Percentiles rank a stretch among this genome's conserved stretches.
These are phyloP conservation scores for Iris macrosiphon DNA, from an alignment of 106 monocot genomes.

Conservation along the genomic window DNA sequence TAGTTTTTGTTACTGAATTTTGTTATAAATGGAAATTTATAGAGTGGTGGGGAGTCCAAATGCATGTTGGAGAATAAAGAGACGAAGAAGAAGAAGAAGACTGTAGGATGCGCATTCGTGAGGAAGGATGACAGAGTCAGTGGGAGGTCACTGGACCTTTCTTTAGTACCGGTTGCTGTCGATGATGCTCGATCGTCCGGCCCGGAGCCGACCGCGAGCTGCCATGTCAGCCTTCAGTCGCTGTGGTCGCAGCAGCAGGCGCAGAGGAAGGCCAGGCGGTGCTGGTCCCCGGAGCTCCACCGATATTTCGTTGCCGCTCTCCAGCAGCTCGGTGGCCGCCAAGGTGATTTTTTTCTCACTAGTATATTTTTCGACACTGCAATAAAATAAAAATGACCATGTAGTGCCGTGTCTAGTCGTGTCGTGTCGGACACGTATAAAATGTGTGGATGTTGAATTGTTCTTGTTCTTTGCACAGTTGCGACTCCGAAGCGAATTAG, in stretches of 20 bases:
- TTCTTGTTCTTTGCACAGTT: slow-evolving; percentile 31
- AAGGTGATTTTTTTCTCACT: slow-evolving; percentile 67
- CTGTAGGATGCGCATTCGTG: slow-evolving; percentile 20
- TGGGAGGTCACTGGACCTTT: slow-evolving; percentile 28
- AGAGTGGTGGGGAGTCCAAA: slow-evolving; percentile 12
- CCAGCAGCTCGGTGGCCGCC: slow-evolving; percentile 79
- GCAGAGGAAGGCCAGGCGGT: slow-evolving; percentile 70
- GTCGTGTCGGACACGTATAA: not conserved
- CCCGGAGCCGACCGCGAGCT: not conserved
- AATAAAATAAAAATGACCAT: too few relatives aligned
- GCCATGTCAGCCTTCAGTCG: slow-evolving; percentile 4
- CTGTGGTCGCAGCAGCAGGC: slow-evolving; percentile 23
- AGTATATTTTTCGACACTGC: too few relatives aligned
- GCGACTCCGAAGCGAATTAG: slow-evolving; percentile 98
- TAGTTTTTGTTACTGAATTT: not conserved
- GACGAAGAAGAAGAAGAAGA: slow-evolving; percentile 8
- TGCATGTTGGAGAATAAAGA: slow-evolving; percentile 13
- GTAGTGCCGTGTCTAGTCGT: too few relatives aligned
- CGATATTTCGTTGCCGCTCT: slow-evolving; percentile 69
- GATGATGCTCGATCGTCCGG: slow-evolving; percentile 7
- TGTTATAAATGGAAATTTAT: not conserved
- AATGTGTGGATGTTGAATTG: not conserved
- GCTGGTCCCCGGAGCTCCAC: slow-evolving; percentile 99
- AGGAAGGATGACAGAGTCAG: slow-evolving; percentile 29
- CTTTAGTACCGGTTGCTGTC: slow-evolving; percentile 22